Evolutionary conservation across 495 filamentous ascomycete genomes (phyloP), one percentile per base, ranked within the genome.

Genomic region (Xylaria grammica): DNA sequence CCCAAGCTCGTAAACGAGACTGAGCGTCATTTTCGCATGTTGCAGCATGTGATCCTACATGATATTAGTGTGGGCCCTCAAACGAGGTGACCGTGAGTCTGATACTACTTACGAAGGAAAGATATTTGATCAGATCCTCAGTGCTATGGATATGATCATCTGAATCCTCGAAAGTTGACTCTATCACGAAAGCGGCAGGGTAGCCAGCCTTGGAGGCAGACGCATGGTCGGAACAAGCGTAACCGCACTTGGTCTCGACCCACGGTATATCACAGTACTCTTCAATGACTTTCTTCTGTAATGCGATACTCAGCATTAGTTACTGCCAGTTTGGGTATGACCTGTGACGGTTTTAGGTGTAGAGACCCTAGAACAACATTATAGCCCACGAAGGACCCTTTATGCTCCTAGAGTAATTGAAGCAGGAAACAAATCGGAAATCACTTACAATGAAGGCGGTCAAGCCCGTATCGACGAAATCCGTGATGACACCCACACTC

Each of bases 121-220:
- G 80, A 67, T 91, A 92, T 73, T 95, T 86, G 69, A 97, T 90
- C 74, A 84, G 82, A 75, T 99, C 95, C 53, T 96, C 91, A 2
- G 91, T 92, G 24, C 90, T 90, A 77, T 98, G 96, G 69, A 99
- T 97, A 67, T 93, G 87, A 75, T 91, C 87, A 74, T 96, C 91
- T 29, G 86, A 91, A 70, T 95, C 86, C 75, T 90, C 86, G 69
- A 97, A 96, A 27, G 89, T 87, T 24, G 89, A 91, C 77, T 99
- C 95, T 62, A 97, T 97, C 13, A 97, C 96, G 71, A 98, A 97
- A 24, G 95, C 93, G 0, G 91, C 91, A 0, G 95, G 92, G 69
- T 98, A 99, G 24, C 95, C 95, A 50, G 93, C 94, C 79, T 96
- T 95, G 69, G 90, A 93, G 24, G 95, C 96, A n/a, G 90, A 94